Base-by-base conservation (phyloP, 169 alveolate genomes). In the Babesia sp. region DNA sequence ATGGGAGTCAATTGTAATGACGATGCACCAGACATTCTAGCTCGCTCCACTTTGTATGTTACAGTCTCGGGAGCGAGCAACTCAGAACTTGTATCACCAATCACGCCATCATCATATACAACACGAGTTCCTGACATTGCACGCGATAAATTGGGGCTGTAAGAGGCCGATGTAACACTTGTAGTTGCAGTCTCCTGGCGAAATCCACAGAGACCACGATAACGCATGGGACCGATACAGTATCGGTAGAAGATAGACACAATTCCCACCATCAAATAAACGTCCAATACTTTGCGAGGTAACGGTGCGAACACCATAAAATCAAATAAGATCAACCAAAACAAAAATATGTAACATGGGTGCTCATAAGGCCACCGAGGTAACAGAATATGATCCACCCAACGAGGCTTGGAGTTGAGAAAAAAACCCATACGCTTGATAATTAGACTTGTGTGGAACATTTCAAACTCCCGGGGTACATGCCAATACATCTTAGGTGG, bases 401-500 rank as follows among this genome's bases (percentile, higher is more conserved):
- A 79, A 14, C 68, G 31, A 11, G 87, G 87, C 39, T 66, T 70
- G 6, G 57, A 20, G 3, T 24, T 37, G 54, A 71, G 1, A 71
- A 56, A 79, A 7, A 51, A 14, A 11, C 29, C 48, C 1, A 18
- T 20, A 11, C 87, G 41, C 45, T 61, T 75, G n/a, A 39, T 36
- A 2, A 79, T 63, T 37, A 51, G 29, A 46, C 39, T 33, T 9
- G 61, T 18, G 69, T 88, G 90, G 41, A 84, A 33, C 45, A 88
- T 81, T 33, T 88, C 93, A 50, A 88, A 81, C 42, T 88, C 83
- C 44, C 39, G 12, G 42, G 91, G 90, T 22, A 88, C 81, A 22
- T 59, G 69, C 85, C 90, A 88, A 64, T 60, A 66, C 54, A 54
- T 59, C 33, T 67, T 20, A 16, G 89, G 91, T 28, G 72, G 84